Percentiles rank a stretch among this genome's conserved stretches.
These are phyloP conservation scores for Microcyclosporella mali DNA, from an alignment of 2,329 filamentous ascomycete genomes.

Conservation along the genomic window DNA sequence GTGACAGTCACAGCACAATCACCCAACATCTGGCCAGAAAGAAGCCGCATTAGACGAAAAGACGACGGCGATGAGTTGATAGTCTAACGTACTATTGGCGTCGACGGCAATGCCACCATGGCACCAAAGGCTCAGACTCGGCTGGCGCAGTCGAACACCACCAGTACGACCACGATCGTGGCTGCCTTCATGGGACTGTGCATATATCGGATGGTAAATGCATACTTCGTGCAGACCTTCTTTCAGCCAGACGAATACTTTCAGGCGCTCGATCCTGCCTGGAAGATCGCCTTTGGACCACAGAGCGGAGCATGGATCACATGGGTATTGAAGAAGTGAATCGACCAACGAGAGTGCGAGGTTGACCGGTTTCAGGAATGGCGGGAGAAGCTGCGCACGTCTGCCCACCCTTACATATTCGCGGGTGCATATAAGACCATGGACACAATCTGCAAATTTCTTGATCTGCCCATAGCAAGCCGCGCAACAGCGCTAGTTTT, in stretches of 20 bases:
- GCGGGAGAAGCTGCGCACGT: conserved; percentile 78
- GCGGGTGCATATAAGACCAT: conserved; percentile 63
- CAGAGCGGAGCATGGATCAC: conserved; percentile 83
- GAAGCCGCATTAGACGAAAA: no score
- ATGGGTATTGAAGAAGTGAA: conserved; percentile 63
- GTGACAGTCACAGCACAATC: no score
- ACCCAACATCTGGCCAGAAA: no score
- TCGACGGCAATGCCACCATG: no score
- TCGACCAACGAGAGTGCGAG: not conserved
- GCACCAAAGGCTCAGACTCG: no score
- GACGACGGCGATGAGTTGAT: no score
- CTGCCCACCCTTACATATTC: conserved; percentile 84
- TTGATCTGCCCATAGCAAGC: conserved; percentile 50
- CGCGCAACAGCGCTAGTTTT: conserved; percentile 63
- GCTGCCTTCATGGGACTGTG: not conserved
- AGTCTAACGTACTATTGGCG: no score
- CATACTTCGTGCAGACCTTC: conserved; percentile 74
- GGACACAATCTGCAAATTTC: conserved; percentile 49
- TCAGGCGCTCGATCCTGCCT: conserved; percentile 90
- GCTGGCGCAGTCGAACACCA: no score
- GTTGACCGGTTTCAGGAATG: conserved; percentile 64
- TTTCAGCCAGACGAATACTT: conserved; percentile 99
- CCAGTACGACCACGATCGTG: not conserved
- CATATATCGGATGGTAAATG: conserved; percentile 62
- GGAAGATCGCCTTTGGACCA: conserved; percentile 75